These are phyloP conservation scores for Tuber magnatum DNA, from an alignment of 495 filamentous ascomycete genomes.

Conservation along the genomic window DNA sequence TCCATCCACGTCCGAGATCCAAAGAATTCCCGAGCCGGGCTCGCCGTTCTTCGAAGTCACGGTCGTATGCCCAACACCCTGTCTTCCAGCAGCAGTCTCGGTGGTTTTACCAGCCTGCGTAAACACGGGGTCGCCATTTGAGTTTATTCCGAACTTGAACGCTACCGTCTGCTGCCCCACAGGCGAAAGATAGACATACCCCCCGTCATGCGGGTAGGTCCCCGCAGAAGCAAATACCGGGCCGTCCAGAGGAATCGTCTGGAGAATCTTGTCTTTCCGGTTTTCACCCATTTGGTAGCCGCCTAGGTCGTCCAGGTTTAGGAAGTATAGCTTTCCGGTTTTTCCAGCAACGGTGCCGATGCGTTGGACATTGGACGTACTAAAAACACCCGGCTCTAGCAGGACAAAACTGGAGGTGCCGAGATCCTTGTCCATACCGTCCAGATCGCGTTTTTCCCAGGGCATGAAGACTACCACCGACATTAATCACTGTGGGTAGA, in stretches of 20 bases:
- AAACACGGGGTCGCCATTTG: conserved; percentile 41
- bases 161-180: conserved; percentile 43
- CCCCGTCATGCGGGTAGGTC: conserved; percentile 45
- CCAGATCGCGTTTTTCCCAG: conserved; percentile 41
- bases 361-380: conserved; percentile 40
- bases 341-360: conserved; percentile 40
- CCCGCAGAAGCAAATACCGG: conserved; percentile 45
- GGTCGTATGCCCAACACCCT: conserved; percentile 44
- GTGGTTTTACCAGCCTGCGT: conserved; percentile 42
- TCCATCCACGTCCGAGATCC: conserved; percentile 45
- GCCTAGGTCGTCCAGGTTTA: conserved; percentile 40
- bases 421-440: conserved; percentile 41
- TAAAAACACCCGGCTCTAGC: conserved; percentile 43
- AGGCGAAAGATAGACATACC: conserved; percentile 46
- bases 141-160: conserved; percentile 42
- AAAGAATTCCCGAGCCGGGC: conserved; percentile 43
- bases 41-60: conserved; percentile 44
- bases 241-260: conserved; percentile 39
- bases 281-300: conserved; percentile 43
- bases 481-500: conserved; percentile 33
- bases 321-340: conserved; percentile 40
- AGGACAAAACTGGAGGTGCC: conserved; percentile 42
- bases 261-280: conserved; percentile 42
- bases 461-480: conserved; percentile 38
- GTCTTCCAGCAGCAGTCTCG: conserved; percentile 39